phyloP scores from a whole-genome alignment of 1,284 basidiomycete genomes.

The Cutaneotrichosporon dermatis region DNA sequence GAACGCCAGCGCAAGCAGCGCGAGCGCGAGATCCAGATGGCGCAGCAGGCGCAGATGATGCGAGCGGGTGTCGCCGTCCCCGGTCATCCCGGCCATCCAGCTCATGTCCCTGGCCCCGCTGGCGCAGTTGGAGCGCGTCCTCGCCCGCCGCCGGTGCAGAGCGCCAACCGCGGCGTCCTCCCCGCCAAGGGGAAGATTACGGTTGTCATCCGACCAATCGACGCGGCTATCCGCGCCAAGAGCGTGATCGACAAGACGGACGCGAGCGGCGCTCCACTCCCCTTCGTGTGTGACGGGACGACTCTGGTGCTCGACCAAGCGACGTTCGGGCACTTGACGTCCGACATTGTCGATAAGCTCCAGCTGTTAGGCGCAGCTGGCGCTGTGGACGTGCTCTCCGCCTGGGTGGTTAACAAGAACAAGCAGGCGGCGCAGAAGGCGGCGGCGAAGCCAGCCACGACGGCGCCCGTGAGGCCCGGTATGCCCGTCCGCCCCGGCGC shows the following conservation, averaged over 20 bases:
- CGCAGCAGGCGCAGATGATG: slow-evolving; percentile 16
- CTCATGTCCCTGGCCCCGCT: background rate
- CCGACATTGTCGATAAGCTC: slow-evolving; percentile 42
- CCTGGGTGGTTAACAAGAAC: slow-evolving; percentile 46
- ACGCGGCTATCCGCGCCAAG: slow-evolving; percentile 37
- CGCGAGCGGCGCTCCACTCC: slow-evolving; percentile 34
- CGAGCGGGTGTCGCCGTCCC: slow-evolving; percentile 6
- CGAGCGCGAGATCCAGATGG: slow-evolving; percentile 22
- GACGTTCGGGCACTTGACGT: slow-evolving; percentile 42
- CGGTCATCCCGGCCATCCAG: background rate
- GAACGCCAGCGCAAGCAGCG: slow-evolving; percentile 35
- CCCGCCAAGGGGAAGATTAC: slow-evolving; percentile 39
- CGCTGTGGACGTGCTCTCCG: slow-evolving; percentile 41
- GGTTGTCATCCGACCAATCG: slow-evolving; percentile 40
- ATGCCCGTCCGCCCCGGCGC: slow-evolving; percentile 4
- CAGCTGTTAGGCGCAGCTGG: slow-evolving; percentile 36
- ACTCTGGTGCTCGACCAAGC: slow-evolving; percentile 38
- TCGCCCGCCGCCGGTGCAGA: slow-evolving; percentile 12
- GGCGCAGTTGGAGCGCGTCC: background rate
- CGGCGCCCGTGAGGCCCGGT: background rate
- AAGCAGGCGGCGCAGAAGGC: slow-evolving; percentile 34
- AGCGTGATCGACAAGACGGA: slow-evolving; percentile 39
- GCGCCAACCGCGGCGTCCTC: slow-evolving; percentile 31
- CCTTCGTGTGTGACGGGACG: slow-evolving; percentile 44
- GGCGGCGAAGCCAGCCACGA: slow-evolving; percentile 12